Base-by-base conservation (phyloP, 2,329 filamentous ascomycete genomes). In the Aspergillus sp. region DNA sequence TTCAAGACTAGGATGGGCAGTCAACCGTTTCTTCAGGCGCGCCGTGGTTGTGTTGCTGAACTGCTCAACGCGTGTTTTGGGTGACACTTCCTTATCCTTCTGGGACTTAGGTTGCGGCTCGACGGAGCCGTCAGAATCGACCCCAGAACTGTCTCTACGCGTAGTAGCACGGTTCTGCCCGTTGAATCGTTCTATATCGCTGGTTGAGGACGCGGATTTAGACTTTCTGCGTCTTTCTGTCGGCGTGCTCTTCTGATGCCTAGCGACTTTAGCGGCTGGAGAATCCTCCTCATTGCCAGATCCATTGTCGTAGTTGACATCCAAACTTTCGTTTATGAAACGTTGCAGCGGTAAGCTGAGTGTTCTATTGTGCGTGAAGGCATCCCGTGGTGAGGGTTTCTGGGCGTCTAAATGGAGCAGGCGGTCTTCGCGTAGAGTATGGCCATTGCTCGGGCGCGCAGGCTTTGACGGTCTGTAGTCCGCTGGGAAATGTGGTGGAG, bases 271-370 rank as follows among this genome's bases (percentile, higher is more conserved):
- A 6, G 57, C 34, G 7, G 56, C 15, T 7, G 56, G 22, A 24
- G 36, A 42, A 38, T 62, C 55, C 39, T 60, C 24, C 20, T 64
- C 61, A 20, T 60, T 47, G 5, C 43, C 53, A 12, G 56, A 45
- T 17, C 64, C 64, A 34, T 58, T 53, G 20, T 65, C 66, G 49
- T 68, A 65, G 24, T 67, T 64, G 17, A 69, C 47, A n/a, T 72
- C 66, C 11, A 70, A 38, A 15, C 72, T 64, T 44, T 75, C 74
- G 43, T 75, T 74, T 47, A 76, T 76, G 41, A 75, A 76, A 3
- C 74, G 70, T 56, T 75, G 69, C 11, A 76, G 60, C 18, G 73
- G 74, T 42, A 76, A 57, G 57, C 74, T 76, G 9, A 74, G 70
- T 0, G 68, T 63, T 24, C 71, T 64, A 48, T 61, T 69, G 43